Evolutionary conservation across 495 filamentous ascomycete species (phyloP).

Genomic region (Barbatosphaeria neglecta): DNA sequence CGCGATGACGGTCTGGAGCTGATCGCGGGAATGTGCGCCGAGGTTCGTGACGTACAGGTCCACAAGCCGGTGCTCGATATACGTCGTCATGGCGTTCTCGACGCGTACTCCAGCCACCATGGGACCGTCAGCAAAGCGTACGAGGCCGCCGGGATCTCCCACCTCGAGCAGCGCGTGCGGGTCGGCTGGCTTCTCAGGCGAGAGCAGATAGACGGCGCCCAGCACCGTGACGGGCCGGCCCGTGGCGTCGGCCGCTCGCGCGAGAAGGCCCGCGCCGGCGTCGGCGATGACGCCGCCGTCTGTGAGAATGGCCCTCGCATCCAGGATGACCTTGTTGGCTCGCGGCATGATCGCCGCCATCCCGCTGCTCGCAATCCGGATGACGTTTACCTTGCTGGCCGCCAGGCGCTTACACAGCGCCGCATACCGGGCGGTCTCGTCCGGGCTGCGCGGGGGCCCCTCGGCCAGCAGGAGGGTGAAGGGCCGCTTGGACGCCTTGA

Average conservation of each 20-base stretch:
- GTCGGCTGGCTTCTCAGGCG: slow-evolving; percentile 74
- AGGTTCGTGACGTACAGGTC: slow-evolving; percentile 89
- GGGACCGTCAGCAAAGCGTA: slow-evolving; percentile 60
- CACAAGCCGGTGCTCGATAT: slow-evolving; percentile 68
- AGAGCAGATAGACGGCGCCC: slow-evolving; percentile 79
- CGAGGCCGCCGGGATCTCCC: slow-evolving; percentile 62
- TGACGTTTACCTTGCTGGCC: slow-evolving; percentile 63
- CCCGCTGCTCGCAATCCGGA: slow-evolving; percentile 71
- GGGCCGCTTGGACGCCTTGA: slow-evolving; percentile 70
- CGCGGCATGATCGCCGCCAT: slow-evolving; percentile 86
- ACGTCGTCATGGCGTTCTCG: slow-evolving; percentile 71
- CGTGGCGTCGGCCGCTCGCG: slow-evolving; percentile 68
- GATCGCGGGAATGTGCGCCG: slow-evolving; percentile 73
- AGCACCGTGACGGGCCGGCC: slow-evolving; percentile 74
- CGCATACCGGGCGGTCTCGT: slow-evolving; percentile 20
- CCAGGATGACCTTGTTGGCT: slow-evolving; percentile 87
- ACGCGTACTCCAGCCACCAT: slow-evolving; percentile 67
- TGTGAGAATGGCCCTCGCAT: slow-evolving; percentile 72
- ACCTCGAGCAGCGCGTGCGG: slow-evolving; percentile 67
- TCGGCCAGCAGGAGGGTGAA: slow-evolving; percentile 80
- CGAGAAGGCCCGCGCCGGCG: slow-evolving; percentile 65
- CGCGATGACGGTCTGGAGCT: slow-evolving; percentile 66
- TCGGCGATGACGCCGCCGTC: slow-evolving; percentile 76
- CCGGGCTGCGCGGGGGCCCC: slow-evolving; percentile 34
- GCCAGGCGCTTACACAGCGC: slow-evolving; percentile 66